phyloP scores from a whole-genome alignment of 129 eudicot genomes.

The Scalesia atractyloides region DNA sequence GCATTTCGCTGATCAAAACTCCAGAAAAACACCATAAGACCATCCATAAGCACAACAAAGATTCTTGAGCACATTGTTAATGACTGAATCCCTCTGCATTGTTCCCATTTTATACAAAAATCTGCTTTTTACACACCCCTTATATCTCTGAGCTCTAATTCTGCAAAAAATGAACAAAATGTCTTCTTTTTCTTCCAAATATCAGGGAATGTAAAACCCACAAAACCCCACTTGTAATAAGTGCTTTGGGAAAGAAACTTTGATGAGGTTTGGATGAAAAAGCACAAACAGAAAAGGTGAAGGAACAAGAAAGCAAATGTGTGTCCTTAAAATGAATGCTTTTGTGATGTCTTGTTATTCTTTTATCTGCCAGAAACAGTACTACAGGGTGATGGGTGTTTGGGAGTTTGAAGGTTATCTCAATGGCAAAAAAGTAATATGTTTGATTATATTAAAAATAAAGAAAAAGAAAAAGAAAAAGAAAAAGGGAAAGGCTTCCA shows the following conservation, averaged over 20 bases:
- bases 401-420: background rate
- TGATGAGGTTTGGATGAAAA: background rate
- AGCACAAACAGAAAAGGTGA: conserved; percentile 8
- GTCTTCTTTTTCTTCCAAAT: conserved; percentile 9
- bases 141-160: background rate
- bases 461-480: conserved; percentile 8
- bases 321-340: conserved; percentile 6
- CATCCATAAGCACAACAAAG: conserved; percentile 68
- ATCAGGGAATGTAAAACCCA: conserved; percentile 8
- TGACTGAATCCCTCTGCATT: conserved; percentile 32
- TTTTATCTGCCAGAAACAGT: conserved; percentile 23
- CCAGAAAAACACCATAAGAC: conserved; percentile 83
- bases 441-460: conserved; percentile 3
- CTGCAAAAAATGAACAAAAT: conserved; percentile 10
- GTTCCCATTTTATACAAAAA: conserved; percentile 36
- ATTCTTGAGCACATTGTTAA: conserved; percentile 44
- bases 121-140: background rate
- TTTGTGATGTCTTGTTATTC: conserved; percentile 20
- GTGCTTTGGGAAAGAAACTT: conserved; percentile 23
- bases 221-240: conserved; percentile 5
- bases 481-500: conserved; percentile 13
- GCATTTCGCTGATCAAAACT: conserved; percentile 59
- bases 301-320: conserved; percentile 21
- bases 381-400: conserved; percentile 10
- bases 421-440: conserved; percentile 5